Conservation (phyloP, 192 early-diverging fungal genomes). For the Backusella tarrabulga region DNA sequence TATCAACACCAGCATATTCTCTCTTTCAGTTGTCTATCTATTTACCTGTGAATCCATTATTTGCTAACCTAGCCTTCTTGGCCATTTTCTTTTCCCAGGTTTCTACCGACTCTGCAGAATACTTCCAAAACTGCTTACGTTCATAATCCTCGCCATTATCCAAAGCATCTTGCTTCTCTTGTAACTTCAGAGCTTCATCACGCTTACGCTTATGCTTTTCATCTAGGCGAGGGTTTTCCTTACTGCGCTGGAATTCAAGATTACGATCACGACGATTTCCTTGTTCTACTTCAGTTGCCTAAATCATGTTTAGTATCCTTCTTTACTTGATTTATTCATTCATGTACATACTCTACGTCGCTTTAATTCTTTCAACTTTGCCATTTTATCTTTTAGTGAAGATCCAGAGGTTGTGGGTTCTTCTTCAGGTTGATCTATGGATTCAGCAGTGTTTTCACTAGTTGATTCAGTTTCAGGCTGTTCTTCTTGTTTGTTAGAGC, state of each 20-base stretch:
- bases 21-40: neutral
- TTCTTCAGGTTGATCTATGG: neutral
- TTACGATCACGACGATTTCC: conserved; percentile 77
- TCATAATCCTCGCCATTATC: conserved; percentile 82
- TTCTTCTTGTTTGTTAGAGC: neutral
- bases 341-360: conserved; percentile 39
- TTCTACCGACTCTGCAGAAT: conserved; percentile 85
- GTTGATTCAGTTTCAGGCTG: neutral
- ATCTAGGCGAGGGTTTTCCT: conserved; percentile 64
- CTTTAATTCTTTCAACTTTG: conserved; percentile 47
- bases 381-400: conserved; percentile 39
- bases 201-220: conserved; percentile 65
- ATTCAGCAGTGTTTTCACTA: neutral
- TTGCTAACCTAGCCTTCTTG: conserved; percentile 59
- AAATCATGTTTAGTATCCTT: neutral
- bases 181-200: conserved; percentile 72
- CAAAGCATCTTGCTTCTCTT: conserved; percentile 57
- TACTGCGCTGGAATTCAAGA: conserved; percentile 71
- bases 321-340: neutral
- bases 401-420: neutral
- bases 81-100: conserved; percentile 81
- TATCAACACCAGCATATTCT: neutral
- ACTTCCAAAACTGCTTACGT: conserved; percentile 76
- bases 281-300: conserved; percentile 45
- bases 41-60: conserved; percentile 81